Conservation (phyloP, 2,329 filamentous ascomycete species). For the Cryphonectria radicalis region DNA sequence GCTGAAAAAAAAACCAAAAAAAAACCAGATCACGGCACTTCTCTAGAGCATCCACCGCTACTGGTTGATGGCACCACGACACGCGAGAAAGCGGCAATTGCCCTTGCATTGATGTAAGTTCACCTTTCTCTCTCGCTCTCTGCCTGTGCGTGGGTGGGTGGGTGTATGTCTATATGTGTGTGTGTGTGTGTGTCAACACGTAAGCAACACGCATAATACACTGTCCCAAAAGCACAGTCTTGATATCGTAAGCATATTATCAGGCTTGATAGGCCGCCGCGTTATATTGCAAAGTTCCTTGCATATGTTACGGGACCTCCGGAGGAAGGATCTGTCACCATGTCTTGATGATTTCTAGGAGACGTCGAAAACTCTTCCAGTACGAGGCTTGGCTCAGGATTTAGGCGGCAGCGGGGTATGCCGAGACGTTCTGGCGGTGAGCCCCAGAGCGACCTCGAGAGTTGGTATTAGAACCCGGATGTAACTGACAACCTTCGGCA, state of each 20-base stretch:
- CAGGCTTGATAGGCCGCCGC: neutral
- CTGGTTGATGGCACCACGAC: neutral
- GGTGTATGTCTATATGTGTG: neutral
- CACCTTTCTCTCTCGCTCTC: neutral
- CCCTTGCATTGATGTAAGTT: neutral
- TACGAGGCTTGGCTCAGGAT: neutral
- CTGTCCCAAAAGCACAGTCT: neutral
- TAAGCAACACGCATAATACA: constrained; percentile 8
- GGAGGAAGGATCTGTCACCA: neutral
- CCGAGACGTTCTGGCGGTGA: neutral
- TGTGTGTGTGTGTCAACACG: neutral
- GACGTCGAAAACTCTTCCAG: neutral
- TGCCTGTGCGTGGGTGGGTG: too few relatives aligned
- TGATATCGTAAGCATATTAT: constrained; percentile 5
- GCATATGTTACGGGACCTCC: neutral
- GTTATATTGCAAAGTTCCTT: neutral
- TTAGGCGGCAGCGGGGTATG: neutral
- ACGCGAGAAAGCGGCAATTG: neutral
- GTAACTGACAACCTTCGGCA: neutral
- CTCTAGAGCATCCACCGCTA: neutral
- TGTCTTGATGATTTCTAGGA: neutral
- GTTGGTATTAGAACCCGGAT: neutral
- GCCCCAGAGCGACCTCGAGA: neutral
- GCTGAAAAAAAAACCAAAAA: neutral
- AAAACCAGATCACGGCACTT: neutral